phyloP scores from a whole-genome alignment of 805 yeast genomes.

The Sporopachydermia lactativora region DNA sequence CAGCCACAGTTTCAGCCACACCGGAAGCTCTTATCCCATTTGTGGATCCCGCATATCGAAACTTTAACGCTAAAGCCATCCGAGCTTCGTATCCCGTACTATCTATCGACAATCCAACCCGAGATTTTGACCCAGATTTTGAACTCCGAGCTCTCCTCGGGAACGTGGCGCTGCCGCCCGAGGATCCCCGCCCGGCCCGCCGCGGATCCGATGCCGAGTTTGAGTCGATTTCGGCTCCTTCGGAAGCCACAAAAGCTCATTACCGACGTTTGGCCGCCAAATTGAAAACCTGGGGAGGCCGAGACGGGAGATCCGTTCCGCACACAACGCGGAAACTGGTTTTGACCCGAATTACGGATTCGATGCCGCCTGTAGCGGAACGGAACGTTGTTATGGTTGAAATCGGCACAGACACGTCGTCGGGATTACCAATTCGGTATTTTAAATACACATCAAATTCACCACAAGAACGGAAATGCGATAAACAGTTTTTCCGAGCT shows the following conservation, averaged over 20 bases:
- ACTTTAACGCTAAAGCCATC: neutral
- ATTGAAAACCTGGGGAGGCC: slow-evolving; percentile 80
- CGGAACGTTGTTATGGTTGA: slow-evolving; percentile 52
- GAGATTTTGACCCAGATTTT: slow-evolving; percentile 59
- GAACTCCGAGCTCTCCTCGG: slow-evolving; percentile 65
- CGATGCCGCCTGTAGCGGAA: slow-evolving; percentile 60
- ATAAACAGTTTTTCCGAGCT: neutral
- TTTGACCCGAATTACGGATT: slow-evolving; percentile 62
- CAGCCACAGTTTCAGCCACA: slow-evolving; percentile 10
- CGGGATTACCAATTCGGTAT: slow-evolving; percentile 35
- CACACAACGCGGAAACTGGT: slow-evolving; percentile 55
- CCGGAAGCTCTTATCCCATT: slow-evolving; percentile 8
- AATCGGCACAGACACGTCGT: slow-evolving; percentile 13
- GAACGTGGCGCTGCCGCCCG: slow-evolving; percentile 47
- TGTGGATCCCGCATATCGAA: slow-evolving; percentile 3
- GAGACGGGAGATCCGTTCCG: slow-evolving; percentile 59
- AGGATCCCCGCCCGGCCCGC: slow-evolving; percentile 49
- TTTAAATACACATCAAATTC: slow-evolving; percentile 34
- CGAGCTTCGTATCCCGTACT: neutral
- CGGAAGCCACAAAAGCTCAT: slow-evolving; percentile 47
- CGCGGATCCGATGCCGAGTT: slow-evolving; percentile 35
- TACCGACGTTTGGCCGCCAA: slow-evolving; percentile 30
- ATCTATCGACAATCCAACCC: slow-evolving; percentile 13
- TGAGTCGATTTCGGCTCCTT: slow-evolving; percentile 56
- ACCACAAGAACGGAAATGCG: slow-evolving; percentile 10